phyloP scores from a whole-genome alignment of 257 asterid genomes.

The Phtheirospermum japonicum region DNA sequence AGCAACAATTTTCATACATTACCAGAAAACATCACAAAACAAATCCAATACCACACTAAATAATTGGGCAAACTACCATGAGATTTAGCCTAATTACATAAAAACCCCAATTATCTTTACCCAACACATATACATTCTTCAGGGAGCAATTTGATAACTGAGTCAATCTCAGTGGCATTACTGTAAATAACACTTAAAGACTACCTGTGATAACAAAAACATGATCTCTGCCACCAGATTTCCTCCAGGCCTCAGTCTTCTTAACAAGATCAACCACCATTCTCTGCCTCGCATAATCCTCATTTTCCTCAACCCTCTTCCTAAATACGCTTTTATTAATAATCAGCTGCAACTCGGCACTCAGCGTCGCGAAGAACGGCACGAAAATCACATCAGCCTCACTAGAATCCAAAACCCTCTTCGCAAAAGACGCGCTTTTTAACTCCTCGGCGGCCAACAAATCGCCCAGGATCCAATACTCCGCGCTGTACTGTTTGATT shows the following conservation, averaged over 20 bases:
- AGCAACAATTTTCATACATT: neutral
- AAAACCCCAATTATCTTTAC: neutral
- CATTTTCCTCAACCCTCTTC: conserved; percentile 75
- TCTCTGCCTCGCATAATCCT: conserved; percentile 81
- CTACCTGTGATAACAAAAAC: conserved; percentile 91
- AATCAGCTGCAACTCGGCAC: conserved; percentile 87
- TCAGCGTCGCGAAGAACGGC: conserved; percentile 86
- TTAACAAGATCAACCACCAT: conserved; percentile 66
- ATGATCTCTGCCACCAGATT: conserved; percentile 92
- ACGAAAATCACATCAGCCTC: conserved; percentile 91
- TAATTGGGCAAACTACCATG: neutral
- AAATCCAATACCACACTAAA: neutral
- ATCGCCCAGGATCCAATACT: conserved; percentile 95
- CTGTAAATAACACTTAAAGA: neutral
- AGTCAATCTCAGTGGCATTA: neutral
- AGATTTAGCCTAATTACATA: neutral
- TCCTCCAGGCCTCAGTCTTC: conserved; percentile 72
- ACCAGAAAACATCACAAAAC: neutral
- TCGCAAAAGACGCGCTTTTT: conserved; percentile 57
- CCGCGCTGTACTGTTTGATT: conserved; percentile 91
- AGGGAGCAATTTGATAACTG: neutral
- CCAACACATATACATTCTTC: neutral
- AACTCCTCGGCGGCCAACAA: conserved; percentile 46
- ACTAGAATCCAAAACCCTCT: conserved; percentile 50
- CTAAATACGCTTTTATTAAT: conserved; percentile 74